phyloP scores from a whole-genome alignment of 2,329 filamentous ascomycete genomes.

The Harringtonia aguacate region DNA sequence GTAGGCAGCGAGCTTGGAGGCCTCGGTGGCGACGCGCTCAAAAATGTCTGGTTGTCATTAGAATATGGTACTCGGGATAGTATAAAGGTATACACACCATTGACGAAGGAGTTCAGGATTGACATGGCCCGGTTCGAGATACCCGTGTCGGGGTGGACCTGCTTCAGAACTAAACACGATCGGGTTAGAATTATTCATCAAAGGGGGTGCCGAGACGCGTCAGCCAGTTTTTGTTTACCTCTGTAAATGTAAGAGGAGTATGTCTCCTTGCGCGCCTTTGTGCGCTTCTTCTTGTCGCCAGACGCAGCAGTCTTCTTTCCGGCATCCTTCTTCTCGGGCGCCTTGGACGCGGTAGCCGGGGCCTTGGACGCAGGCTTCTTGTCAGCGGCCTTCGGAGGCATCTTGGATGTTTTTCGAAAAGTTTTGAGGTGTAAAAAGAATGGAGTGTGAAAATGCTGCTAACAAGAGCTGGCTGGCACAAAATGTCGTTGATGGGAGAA shows the following conservation, averaged over 20 bases:
- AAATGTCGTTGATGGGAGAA: constrained; percentile 13
- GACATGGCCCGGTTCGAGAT: constrained; percentile 99
- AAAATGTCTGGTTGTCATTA: constrained; percentile 69
- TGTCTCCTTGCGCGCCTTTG: constrained; percentile 99
- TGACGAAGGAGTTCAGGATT: constrained; percentile 99
- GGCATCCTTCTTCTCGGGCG: constrained; percentile 94
- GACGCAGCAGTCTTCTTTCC: constrained; percentile 98
- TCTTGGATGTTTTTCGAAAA: constrained; percentile 42
- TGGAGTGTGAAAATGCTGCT: constrained; percentile 10
- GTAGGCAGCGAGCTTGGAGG: constrained; percentile 97
- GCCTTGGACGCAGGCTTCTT: constrained; percentile 99
- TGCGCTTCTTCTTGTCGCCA: constrained; percentile 99
- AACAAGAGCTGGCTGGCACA: constrained; percentile 7
- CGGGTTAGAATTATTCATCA: too few species aligned
- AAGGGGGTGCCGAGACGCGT: neutral
- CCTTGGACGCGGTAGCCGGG: constrained; percentile 60
- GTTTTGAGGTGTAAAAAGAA: neutral
- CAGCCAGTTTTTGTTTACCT: constrained; percentile 48
- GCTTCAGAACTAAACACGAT: constrained; percentile 72
- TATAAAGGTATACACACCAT: constrained; percentile 51
- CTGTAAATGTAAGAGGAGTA: constrained; percentile 99
- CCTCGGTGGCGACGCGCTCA: constrained; percentile 97
- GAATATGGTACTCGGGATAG: neutral
- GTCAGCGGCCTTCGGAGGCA: constrained; percentile 96
- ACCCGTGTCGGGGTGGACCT: constrained; percentile 99